Conservation (phyloP, 2,329 filamentous ascomycete genomes). For the Ophiostoma sp. region DNA sequence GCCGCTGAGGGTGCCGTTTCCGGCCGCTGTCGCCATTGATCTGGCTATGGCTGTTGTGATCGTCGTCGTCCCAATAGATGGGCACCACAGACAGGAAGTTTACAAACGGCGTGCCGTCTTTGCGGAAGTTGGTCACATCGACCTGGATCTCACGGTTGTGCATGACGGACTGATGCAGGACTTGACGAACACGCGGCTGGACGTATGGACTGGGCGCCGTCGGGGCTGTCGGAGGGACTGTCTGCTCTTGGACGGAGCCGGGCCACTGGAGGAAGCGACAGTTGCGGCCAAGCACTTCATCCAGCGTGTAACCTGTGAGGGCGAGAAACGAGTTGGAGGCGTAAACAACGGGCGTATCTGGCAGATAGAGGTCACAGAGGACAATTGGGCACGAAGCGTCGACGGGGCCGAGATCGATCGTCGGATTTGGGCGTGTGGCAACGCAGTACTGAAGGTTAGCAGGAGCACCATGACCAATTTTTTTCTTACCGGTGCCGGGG, state of each 20-base stretch:
- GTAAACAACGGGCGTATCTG: constrained; percentile 80
- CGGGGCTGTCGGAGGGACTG: background rate
- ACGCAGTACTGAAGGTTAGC: constrained; percentile 46
- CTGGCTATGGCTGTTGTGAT: constrained; percentile 31
- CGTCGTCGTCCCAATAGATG: constrained; percentile 64
- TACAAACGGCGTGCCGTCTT: constrained; percentile 75
- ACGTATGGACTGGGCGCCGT: background rate
- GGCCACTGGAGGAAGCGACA: constrained; percentile 83
- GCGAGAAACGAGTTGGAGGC: constrained; percentile 77
- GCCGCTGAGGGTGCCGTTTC: constrained; percentile 31
- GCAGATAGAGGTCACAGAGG: constrained; percentile 72
- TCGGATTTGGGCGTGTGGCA: constrained; percentile 67
- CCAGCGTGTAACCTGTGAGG: constrained; percentile 73
- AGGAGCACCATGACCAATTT: background rate
- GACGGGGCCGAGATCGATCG: constrained; percentile 77
- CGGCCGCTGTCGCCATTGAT: background rate
- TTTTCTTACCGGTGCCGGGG: background rate
- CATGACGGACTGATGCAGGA: constrained; percentile 50
- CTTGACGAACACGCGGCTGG: constrained; percentile 49
- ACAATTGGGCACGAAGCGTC: constrained; percentile 83
- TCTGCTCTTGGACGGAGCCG: background rate
- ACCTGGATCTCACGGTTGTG: constrained; percentile 49
- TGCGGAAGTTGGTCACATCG: constrained; percentile 74
- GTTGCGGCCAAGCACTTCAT: constrained; percentile 76
- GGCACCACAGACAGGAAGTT: constrained; percentile 87